Evolutionary conservation across 2,329 filamentous ascomycete species (phyloP).

Genomic region (Pseudogymnoascus sp.): DNA sequence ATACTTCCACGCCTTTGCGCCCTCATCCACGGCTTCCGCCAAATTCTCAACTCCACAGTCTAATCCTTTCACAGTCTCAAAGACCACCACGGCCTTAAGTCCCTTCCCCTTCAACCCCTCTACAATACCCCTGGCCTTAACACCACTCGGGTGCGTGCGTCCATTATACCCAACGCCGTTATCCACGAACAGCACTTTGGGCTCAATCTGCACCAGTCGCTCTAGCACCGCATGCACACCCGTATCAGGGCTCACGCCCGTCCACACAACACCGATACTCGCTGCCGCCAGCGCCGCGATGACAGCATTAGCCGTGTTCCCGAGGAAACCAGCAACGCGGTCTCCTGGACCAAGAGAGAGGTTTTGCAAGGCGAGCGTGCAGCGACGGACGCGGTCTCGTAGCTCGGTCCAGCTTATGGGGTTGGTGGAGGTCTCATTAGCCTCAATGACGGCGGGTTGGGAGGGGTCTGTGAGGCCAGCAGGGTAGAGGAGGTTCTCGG

Average conservation of each 20-base stretch:
- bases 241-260: constrained; percentile 84
- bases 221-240: constrained; percentile 88
- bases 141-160: constrained; percentile 71
- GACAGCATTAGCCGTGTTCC: constrained; percentile 80
- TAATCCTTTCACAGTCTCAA: constrained; percentile 52
- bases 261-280: constrained; percentile 83
- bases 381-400: constrained; percentile 66
- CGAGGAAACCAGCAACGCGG: constrained; percentile 67
- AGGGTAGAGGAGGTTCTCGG: constrained; percentile 88
- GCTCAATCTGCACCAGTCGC: constrained; percentile 75
- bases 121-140: constrained; percentile 73
- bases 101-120: constrained; percentile 45
- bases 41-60: constrained; percentile 17
- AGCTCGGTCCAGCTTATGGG: constrained; percentile 70
- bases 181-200: constrained; percentile 74
- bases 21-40: constrained; percentile 10
- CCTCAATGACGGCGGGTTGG: constrained; percentile 65
- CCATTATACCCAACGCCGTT: constrained; percentile 87
- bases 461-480: constrained; percentile 46
- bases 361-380: constrained; percentile 60
- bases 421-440: constrained; percentile 58
- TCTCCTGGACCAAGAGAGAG: constrained; percentile 51
- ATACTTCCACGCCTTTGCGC: constrained; percentile 35
- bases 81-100: constrained; percentile 64
- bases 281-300: constrained; percentile 81